Evolutionary conservation across 1,284 basidiomycete species (phyloP), one percentile per base, ranked within the genome.

Genomic region (Trichosporon inkin): DNA sequence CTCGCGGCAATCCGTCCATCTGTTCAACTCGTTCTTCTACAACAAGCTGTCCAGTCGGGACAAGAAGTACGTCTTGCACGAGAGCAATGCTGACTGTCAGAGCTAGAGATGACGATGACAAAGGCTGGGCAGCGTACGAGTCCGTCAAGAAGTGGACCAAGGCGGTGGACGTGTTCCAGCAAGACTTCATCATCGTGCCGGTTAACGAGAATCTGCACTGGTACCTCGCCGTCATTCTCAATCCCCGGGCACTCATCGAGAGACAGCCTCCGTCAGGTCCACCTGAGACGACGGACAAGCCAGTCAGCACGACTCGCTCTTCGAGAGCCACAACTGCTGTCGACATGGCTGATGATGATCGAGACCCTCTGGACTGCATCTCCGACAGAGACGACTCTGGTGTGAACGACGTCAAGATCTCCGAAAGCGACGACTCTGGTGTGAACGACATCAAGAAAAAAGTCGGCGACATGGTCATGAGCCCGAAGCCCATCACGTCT

Each of bases 121-220:
- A 49, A 22, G 19, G 16, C 1, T 79, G 77, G 77, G 66, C 87
- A 55, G 88, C 87, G 16, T 98, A 94, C 72, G 79, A 87, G 36
- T 88, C 87, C 58, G 90, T 99, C 55, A 84, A 85, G 28, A 96
- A 95, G 75, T 99, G 96, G 96, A 99, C 95, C 0, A 84, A 86
- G 34, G 89, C 86, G 70, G 67, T 71, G 40, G 84, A 96, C 71
- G 76, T 99, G 16, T 99, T 99, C 76, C 79, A 82, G 62, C 98
- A 98, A 82, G 88, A 89, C 70, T 96, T 89, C 70, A 82, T 99
- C 62, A 85, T 99, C 44, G 84, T 99, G 2, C 96, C 96, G 1
- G 96, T 99, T 78, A 97, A 99, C 71, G 96, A 99, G 76, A 82
- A 93, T 89, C 80, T 92, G 49, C 96, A 99, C 79, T 99, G 96